Evolutionary conservation across 2,329 filamentous ascomycete species (phyloP), one percentile per base, ranked within the genome.

Genomic region (Penicillium griseofulvum): DNA sequence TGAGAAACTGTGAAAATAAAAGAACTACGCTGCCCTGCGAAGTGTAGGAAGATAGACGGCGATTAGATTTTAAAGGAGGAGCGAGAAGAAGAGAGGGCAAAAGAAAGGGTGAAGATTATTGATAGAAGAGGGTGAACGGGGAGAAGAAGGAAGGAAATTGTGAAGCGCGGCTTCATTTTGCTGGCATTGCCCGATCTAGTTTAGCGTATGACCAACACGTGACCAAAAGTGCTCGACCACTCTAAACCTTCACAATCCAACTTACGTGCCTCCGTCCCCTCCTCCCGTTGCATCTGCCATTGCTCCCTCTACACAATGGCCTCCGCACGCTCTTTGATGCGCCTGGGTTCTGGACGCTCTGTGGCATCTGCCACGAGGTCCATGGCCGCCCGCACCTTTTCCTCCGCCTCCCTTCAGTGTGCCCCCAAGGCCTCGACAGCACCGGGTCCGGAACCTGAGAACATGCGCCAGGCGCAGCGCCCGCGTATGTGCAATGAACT

Each of bases 391-490:
- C 69, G 74, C 59, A 65, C 72, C 39, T 74, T 76, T 57, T 74
- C 74, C 38, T 72, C 74, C 45, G 70, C 71, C 46, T 68, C 73
- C 56, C 65, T 76, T 56, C 73, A 71, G 55, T 64, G 65, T 56
- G 72, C 77, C 58, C 74, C 76, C 68, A 83, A 73, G 65, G 71
- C 76, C 58, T 74, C 77, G 70, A 82, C 87, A 71, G 19, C 55
- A 49, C 79, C 79, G 64, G 73, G 85, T 62, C 83, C 84, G 71
- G 83, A 87, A 56, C 76, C 79, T 43, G 79, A 83, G 56, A 90
- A 91, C 78, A 79, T 88, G 80, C 83, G 89, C 71, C 78, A 83
- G 62, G 86, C 87, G 46, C 71, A 74, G 65, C 74, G 79, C 60
- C 74, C 76, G 57, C 74, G 79, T 81, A 73, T 65, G 78, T 74